phyloP scores from a whole-genome alignment of 2,329 filamentous ascomycete genomes.

The Rhynchosporium graminicola region DNA sequence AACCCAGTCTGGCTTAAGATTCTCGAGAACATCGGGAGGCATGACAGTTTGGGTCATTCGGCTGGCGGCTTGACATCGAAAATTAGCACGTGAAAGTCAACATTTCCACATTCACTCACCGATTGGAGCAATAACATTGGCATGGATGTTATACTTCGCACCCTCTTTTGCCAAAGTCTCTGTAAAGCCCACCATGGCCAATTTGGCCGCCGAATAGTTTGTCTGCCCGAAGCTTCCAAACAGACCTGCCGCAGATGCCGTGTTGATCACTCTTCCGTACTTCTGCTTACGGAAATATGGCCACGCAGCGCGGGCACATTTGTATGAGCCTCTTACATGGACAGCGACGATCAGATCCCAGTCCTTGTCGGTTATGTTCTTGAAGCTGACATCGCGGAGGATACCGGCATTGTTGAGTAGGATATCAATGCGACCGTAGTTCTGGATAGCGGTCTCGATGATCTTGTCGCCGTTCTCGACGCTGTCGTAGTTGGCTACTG shows the following conservation, averaged over 20 bases:
- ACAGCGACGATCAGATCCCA: slow-evolving; percentile 96
- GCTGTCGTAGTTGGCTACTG: slow-evolving; percentile 95
- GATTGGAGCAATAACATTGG: slow-evolving; percentile 93
- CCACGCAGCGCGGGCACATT: slow-evolving; percentile 93
- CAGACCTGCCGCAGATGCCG: slow-evolving; percentile 89
- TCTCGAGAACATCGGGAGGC: slow-evolving; percentile 87
- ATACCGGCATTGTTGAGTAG: slow-evolving; percentile 99
- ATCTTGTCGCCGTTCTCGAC: slow-evolving; percentile 94
- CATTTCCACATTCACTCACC: slow-evolving; percentile 31
- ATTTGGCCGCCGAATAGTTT: slow-evolving; percentile 97
- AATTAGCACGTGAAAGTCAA: slow-evolving; percentile 26
- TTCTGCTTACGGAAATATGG: slow-evolving; percentile 98
- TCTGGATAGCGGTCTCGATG: slow-evolving; percentile 82
- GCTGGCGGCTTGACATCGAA: slow-evolving; percentile 66
- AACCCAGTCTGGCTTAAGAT: slow-evolving; percentile 82
- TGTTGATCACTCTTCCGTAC: slow-evolving; percentile 96
- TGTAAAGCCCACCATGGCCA: slow-evolving; percentile 93
- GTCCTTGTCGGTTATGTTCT: slow-evolving; percentile 96
- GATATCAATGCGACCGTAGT: slow-evolving; percentile 85
- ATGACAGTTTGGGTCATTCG: slow-evolving; percentile 95
- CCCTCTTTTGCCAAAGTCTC: slow-evolving; percentile 98
- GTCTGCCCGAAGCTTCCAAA: slow-evolving; percentile 95
- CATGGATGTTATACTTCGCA: slow-evolving; percentile 94
- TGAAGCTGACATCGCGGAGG: slow-evolving; percentile 88
- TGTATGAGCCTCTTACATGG: slow-evolving; percentile 92